Evolutionary conservation across 2,329 filamentous ascomycete species (phyloP).

Genomic region (Lasiodiplodia hormozganensis): DNA sequence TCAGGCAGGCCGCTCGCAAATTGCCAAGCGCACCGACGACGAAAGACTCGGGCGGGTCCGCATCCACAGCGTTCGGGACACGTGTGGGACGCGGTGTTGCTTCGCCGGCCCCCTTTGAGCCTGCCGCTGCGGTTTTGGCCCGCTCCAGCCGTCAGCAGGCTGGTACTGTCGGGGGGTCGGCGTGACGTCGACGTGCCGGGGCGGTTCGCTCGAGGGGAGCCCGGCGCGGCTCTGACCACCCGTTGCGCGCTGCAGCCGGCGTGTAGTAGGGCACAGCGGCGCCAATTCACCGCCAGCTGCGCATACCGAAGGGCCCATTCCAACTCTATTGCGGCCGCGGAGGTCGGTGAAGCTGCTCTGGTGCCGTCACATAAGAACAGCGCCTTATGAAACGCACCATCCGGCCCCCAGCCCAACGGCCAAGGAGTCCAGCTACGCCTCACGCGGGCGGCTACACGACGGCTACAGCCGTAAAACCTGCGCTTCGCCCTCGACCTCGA

Average conservation of each 20-base stretch:
- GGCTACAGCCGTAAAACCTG: conserved; percentile 22
- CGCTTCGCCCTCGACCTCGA: conserved; percentile 5
- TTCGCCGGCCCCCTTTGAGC: background rate
- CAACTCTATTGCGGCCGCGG: background rate
- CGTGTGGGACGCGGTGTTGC: background rate
- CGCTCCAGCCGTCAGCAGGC: conserved; percentile 18
- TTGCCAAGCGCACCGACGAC: conserved; percentile 11
- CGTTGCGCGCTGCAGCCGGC: conserved; percentile 18
- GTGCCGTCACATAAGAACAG: conserved; percentile 16
- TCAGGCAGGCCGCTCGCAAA: conserved; percentile 15
- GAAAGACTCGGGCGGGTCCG: background rate
- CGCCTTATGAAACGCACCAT: conserved; percentile 22
- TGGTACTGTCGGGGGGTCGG: conserved; percentile 4
- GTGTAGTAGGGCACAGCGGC: conserved; percentile 2
- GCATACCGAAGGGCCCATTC: background rate
- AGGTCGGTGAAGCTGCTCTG: background rate
- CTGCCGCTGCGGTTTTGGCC: conserved; percentile 16
- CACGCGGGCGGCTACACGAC: conserved; percentile 24
- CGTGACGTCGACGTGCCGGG: conserved; percentile 15
- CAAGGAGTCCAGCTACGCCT: conserved; percentile 22
- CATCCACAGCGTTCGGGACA: conserved; percentile 7
- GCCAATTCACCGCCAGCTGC: conserved; percentile 10
- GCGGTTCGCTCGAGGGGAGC: background rate
- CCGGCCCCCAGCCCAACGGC: conserved; percentile 16
- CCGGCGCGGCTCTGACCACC: background rate